Conservation (phyloP, 176 grass and related monocot species). For the Aegilops umbellulata region DNA sequence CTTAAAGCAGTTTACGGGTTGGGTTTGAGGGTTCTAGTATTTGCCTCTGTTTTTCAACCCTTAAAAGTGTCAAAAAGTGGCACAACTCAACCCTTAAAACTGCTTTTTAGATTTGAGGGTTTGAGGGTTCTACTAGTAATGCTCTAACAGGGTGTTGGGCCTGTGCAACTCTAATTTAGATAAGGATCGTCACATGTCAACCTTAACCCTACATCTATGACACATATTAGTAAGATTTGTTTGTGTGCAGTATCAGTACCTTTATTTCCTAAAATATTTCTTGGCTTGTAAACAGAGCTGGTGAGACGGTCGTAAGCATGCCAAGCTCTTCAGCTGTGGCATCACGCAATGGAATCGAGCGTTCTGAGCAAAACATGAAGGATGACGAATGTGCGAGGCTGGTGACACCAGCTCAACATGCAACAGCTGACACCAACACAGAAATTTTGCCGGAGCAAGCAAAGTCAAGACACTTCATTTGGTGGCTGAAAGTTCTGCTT, state of each 20-base stretch:
- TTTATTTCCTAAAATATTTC: slow-evolving; percentile 14
- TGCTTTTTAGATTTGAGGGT: no score
- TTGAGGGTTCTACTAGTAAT: no score
- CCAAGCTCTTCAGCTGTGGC: slow-evolving; percentile 28
- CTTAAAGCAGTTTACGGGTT: no score
- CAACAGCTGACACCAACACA: slow-evolving; percentile 27
- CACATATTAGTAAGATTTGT: neutral
- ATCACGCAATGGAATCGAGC: slow-evolving; percentile 24
- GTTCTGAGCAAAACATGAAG: slow-evolving; percentile 49
- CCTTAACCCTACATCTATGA: neutral
- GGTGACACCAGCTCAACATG: slow-evolving; percentile 44
- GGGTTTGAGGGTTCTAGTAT: no score
- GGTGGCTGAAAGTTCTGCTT: slow-evolving; percentile 83
- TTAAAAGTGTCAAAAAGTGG: no score
- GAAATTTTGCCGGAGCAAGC: slow-evolving; percentile 26
- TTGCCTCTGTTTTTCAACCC: no score
- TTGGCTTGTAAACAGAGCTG: slow-evolving; percentile 24
- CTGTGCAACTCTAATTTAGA: neutral
- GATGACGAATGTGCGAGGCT: slow-evolving; percentile 84
- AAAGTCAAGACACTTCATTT: slow-evolving; percentile 48
- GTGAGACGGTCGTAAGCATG: neutral
- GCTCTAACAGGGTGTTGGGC: neutral
- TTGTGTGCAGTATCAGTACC: neutral
- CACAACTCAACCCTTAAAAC: no score
- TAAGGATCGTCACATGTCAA: neutral